Conservation (phyloP, 148 eudicot species). For the Rhododendron vialii region DNA sequence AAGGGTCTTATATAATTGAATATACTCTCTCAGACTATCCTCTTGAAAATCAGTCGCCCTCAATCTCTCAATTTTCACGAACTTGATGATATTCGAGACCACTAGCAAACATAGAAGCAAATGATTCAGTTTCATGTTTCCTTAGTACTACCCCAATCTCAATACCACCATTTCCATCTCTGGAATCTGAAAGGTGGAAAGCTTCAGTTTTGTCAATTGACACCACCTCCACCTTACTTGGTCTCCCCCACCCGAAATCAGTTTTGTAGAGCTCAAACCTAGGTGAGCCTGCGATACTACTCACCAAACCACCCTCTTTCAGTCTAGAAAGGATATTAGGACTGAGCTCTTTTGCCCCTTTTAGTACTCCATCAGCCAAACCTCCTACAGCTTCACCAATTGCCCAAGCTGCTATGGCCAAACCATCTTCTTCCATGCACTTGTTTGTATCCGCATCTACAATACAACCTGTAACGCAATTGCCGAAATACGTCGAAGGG, state of each 20-base stretch:
- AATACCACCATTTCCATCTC: neutral
- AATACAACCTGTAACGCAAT: neutral
- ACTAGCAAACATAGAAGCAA: neutral
- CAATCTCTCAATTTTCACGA: no score
- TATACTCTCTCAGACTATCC: no score
- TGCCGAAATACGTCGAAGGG: slow-evolving; percentile 9
- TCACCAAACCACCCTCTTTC: neutral
- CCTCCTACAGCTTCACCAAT: neutral
- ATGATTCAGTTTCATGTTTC: slow-evolving; percentile 3
- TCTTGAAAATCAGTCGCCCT: no score
- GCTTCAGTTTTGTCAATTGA: slow-evolving; percentile 1
- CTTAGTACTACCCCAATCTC: slow-evolving; percentile 5
- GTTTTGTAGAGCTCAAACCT: neutral
- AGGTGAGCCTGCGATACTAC: no score
- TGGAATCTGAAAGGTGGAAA: neutral
- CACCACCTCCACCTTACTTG: neutral
- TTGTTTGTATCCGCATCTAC: neutral
- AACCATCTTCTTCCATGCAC: slow-evolving; percentile 9
- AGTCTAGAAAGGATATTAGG: neutral
- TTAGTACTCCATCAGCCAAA: neutral
- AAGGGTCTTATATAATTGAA: no score
- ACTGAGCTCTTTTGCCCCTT: neutral
- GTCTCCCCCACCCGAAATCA: slow-evolving; percentile 16
- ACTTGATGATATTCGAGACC: neutral
- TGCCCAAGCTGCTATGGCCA: neutral